Evolutionary conservation across 1,284 basidiomycete genomes (phyloP).

Genomic region (Tilletiaria anomala): DNA sequence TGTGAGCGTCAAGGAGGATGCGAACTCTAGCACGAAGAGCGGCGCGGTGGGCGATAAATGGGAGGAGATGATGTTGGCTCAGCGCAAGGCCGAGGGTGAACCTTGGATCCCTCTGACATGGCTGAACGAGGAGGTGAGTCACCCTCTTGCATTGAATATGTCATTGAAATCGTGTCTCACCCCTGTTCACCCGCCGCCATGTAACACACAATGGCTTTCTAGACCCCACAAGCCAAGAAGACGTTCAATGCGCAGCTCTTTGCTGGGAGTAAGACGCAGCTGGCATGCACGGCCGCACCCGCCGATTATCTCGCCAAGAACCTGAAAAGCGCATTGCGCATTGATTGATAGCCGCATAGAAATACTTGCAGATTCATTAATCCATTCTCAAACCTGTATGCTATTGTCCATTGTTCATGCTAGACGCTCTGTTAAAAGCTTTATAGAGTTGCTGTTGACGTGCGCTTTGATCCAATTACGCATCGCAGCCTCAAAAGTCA

Average conservation of each 20-base stretch:
- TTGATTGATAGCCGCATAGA: no score
- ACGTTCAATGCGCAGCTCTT: slow-evolving; percentile 21
- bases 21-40: slow-evolving; percentile 7
- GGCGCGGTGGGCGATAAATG: slow-evolving; percentile 8
- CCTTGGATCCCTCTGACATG: slow-evolving; percentile 33
- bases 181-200: not conserved
- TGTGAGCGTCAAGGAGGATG: slow-evolving; percentile 20
- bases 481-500: no score
- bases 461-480: no score
- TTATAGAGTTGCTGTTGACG: no score
- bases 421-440: no score
- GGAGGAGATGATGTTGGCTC: slow-evolving; percentile 19
- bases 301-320: slow-evolving; percentile 27
- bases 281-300: slow-evolving; percentile 19
- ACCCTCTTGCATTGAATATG: not conserved
- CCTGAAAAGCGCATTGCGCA: no score
- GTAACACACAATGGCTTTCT: not conserved
- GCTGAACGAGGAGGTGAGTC: slow-evolving; percentile 12
- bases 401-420: no score
- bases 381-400: no score
- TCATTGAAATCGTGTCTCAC: no score
- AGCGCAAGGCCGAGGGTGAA: slow-evolving; percentile 32
- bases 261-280: slow-evolving; percentile 11
- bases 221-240: slow-evolving; percentile 8
- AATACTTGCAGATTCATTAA: no score